Evolutionary conservation across 139 green algal species (phyloP).

Genomic region (Haematococcus sp.): DNA sequence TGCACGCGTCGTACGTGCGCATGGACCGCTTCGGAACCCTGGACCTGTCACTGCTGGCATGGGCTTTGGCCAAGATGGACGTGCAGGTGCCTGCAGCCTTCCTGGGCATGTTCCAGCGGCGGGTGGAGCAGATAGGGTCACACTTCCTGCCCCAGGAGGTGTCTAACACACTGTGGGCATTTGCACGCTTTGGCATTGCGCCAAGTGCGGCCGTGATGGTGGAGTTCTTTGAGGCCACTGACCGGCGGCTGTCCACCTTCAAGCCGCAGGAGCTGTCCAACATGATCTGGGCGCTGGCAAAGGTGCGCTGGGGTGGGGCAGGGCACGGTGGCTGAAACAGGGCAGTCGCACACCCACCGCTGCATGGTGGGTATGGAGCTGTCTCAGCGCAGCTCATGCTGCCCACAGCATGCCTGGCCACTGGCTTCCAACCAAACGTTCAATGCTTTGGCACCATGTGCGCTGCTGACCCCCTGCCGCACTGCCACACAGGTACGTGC

Average conservation of each 20-base stretch:
- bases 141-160: conserved; percentile 9
- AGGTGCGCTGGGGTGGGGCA: conserved; percentile 7
- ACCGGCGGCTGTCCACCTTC: conserved; percentile 36
- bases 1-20: not conserved
- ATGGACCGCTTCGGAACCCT: conserved; percentile 1
- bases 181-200: conserved; percentile 19
- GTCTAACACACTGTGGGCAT: conserved; percentile 33
- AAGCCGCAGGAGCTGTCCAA: conserved; percentile 38
- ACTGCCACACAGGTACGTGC: not conserved
- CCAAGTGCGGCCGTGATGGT: conserved; percentile 14
- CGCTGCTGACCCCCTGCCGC: not conserved
- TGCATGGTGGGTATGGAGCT: not conserved
- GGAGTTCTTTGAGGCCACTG: conserved; percentile 35
- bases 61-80: not conserved
- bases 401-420: not conserved
- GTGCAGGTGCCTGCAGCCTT: not conserved
- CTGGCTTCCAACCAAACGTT: not conserved
- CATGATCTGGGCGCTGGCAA: conserved; percentile 41
- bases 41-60: not conserved
- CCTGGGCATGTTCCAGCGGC: conserved; percentile 1
- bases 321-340: not conserved
- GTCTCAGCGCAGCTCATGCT: too few relatives aligned
- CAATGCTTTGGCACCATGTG: not conserved
- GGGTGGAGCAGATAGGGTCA: conserved; percentile 8
- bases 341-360: not conserved